These are phyloP conservation scores for Jamesozyma lodderae DNA, from an alignment of 805 yeast genomes.

Conservation along the genomic window DNA sequence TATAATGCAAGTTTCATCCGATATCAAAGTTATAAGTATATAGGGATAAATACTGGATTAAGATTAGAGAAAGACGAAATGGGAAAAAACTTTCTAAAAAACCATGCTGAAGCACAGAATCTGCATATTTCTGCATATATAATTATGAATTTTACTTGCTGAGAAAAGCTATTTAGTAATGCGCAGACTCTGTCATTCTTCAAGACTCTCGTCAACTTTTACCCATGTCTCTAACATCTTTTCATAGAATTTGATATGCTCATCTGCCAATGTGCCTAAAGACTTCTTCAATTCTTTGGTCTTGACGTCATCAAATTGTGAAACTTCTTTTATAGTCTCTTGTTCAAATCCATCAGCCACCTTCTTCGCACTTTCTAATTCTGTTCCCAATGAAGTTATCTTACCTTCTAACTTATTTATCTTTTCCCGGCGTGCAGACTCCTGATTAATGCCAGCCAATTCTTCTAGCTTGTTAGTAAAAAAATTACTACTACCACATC, in stretches of 20 bases:
- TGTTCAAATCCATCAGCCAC: conserved; percentile 48
- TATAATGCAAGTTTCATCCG: background rate
- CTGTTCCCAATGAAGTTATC: conserved; percentile 41
- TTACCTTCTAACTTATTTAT: conserved; percentile 41
- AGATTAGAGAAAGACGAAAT: too few relatives aligned
- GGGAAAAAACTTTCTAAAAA: too few relatives aligned
- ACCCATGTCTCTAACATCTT: conserved; percentile 65
- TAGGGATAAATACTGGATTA: too few relatives aligned
- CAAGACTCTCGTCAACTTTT: conserved; percentile 37
- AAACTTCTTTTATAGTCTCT: conserved; percentile 46
- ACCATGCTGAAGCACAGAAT: too few relatives aligned
- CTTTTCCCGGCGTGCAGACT: conserved; percentile 44
- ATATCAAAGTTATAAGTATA: too few relatives aligned
- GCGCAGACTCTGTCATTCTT: too few relatives aligned
- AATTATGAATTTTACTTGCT: too few relatives aligned
- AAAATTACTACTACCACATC: conserved; percentile 44
- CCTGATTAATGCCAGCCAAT: conserved; percentile 53
- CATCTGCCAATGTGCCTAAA: conserved; percentile 63
- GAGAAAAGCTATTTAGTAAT: too few relatives aligned
- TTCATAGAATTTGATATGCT: conserved; percentile 64
- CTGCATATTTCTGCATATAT: too few relatives aligned
- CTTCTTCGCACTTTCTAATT: conserved; percentile 42
- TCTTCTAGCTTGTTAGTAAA: conserved; percentile 52
- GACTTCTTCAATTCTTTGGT: conserved; percentile 66
- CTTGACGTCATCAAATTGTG: conserved; percentile 71